phyloP scores from a whole-genome alignment of 2,329 filamentous ascomycete species.

The Escovopsis sp. region DNA sequence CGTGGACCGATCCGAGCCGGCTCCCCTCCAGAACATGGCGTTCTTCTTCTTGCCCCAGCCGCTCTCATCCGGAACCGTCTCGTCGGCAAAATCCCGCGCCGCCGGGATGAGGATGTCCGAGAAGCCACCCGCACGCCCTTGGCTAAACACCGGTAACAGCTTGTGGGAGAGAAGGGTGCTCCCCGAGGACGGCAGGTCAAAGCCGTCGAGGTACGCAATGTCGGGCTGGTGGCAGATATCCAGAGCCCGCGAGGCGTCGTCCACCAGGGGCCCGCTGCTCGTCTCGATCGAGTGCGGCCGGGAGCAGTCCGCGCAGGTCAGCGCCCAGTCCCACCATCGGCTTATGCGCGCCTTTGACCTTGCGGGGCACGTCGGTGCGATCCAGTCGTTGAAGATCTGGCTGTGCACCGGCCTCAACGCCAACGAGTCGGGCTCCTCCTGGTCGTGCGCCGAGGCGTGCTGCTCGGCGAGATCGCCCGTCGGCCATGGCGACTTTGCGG shows the following conservation, averaged over 20 bases:
- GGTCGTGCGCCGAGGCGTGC: background rate
- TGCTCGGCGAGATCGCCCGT: constrained; percentile 5
- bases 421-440: constrained; percentile 7
- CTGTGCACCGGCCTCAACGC: constrained; percentile 6
- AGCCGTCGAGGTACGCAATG: constrained; percentile 35
- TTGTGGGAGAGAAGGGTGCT: constrained; percentile 32
- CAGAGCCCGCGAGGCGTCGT: constrained; percentile 39
- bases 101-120: constrained; percentile 38
- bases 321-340: constrained; percentile 25
- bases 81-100: constrained; percentile 42
- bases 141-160: constrained; percentile 40
- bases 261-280: constrained; percentile 26
- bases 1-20: constrained; percentile 37
- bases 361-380: constrained; percentile 29
- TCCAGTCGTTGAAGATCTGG: constrained; percentile 21
- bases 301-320: constrained; percentile 18
- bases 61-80: constrained; percentile 36
- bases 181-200: constrained; percentile 34
- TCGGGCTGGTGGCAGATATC: constrained; percentile 36
- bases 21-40: constrained; percentile 40
- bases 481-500: constrained; percentile 6
- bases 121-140: constrained; percentile 38
- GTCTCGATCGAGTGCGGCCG: constrained; percentile 20
- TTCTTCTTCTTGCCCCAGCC: constrained; percentile 34
- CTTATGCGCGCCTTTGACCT: constrained; percentile 26